A percentile compares a stretch with the other conserved stretches of the same genome.
phyloP scores from a whole-genome alignment of 2,329 filamentous ascomycete genomes.

The Colletotrichum sp. region DNA sequence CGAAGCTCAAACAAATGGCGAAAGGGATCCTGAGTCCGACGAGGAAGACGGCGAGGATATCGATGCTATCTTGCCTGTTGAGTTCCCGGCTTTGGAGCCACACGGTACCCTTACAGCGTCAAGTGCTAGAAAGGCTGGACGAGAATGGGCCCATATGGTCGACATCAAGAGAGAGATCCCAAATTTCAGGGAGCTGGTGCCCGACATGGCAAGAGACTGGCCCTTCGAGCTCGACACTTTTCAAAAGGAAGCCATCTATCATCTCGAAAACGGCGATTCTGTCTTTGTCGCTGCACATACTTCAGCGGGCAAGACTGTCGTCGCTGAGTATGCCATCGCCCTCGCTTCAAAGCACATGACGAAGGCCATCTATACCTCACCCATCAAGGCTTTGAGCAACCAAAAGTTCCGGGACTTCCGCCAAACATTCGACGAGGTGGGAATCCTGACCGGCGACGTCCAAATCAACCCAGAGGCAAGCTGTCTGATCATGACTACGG shows the following conservation, averaged over 20 bases:
- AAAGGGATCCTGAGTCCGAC: slow-evolving; percentile 38
- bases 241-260: slow-evolving; percentile 98
- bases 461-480: slow-evolving; percentile 98
- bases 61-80: slow-evolving; percentile 85
- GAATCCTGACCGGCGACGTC: slow-evolving; percentile 95
- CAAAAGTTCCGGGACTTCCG: slow-evolving; percentile 98
- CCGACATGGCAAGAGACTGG: slow-evolving; percentile 95
- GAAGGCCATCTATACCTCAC: slow-evolving; percentile 98
- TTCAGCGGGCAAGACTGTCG: slow-evolving; percentile 96
- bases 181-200: slow-evolving; percentile 93
- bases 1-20: slow-evolving; percentile 24
- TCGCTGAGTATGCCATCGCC: slow-evolving; percentile 97
- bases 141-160: slow-evolving; percentile 98
- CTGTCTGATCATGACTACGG: slow-evolving; percentile 98
- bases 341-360: slow-evolving; percentile 99
- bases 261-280: slow-evolving; percentile 94
- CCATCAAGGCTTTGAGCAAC: slow-evolving; percentile 97
- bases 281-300: slow-evolving; percentile 98
- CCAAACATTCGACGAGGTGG: slow-evolving; percentile 89
- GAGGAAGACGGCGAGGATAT: slow-evolving; percentile 68
- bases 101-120: slow-evolving; percentile 77
- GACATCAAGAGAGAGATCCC: slow-evolving; percentile 91
- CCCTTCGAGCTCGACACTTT: slow-evolving; percentile 98
- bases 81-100: slow-evolving; percentile 91
- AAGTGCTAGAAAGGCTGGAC: slow-evolving; percentile 74